Evolutionary conservation across 495 filamentous ascomycete species (phyloP).

Genomic region (Aspergillus indologenus): DNA sequence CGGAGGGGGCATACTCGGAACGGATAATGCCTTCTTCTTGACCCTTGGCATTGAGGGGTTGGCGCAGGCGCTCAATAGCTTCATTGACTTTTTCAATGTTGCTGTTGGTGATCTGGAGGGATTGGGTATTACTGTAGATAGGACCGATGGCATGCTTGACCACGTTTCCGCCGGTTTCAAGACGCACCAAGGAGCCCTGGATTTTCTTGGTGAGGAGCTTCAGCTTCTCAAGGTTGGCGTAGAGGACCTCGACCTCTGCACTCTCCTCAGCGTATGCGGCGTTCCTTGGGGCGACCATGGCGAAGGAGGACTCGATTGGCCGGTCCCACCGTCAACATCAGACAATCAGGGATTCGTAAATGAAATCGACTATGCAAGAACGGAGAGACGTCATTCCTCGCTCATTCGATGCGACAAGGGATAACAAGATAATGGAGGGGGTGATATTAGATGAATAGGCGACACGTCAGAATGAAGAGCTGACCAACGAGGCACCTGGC

Average conservation of each 20-base stretch:
- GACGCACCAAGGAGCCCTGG: slow-evolving; percentile 74
- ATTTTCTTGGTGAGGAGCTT: slow-evolving; percentile 87
- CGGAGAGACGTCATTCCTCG: slow-evolving; percentile 31
- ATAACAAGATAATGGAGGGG: slow-evolving; percentile 1
- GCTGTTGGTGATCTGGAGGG: slow-evolving; percentile 74
- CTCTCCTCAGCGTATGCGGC: slow-evolving; percentile 65
- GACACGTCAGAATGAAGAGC: not conserved
- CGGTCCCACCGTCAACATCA: slow-evolving; percentile 15
- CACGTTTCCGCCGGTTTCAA: slow-evolving; percentile 82
- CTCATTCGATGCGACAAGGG: not conserved
- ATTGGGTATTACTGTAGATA: slow-evolving; percentile 87
- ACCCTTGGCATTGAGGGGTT: slow-evolving; percentile 82
- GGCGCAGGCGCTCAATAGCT: slow-evolving; percentile 82
- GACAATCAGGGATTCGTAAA: slow-evolving; percentile 10
- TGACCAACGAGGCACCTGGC: slow-evolving; percentile 27
- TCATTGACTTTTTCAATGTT: slow-evolving; percentile 85
- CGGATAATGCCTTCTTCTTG: slow-evolving; percentile 89
- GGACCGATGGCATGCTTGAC: slow-evolving; percentile 91
- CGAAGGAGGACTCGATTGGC: slow-evolving; percentile 18
- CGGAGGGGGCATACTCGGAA: slow-evolving; percentile 54
- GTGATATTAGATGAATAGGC: not conserved
- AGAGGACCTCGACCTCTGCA: slow-evolving; percentile 67
- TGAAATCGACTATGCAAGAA: slow-evolving; percentile 4
- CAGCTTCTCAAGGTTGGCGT: slow-evolving; percentile 64
- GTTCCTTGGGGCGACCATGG: slow-evolving; percentile 51